Conservation (phyloP, 2,329 filamentous ascomycete species). For the Trichoderma harzianum region DNA sequence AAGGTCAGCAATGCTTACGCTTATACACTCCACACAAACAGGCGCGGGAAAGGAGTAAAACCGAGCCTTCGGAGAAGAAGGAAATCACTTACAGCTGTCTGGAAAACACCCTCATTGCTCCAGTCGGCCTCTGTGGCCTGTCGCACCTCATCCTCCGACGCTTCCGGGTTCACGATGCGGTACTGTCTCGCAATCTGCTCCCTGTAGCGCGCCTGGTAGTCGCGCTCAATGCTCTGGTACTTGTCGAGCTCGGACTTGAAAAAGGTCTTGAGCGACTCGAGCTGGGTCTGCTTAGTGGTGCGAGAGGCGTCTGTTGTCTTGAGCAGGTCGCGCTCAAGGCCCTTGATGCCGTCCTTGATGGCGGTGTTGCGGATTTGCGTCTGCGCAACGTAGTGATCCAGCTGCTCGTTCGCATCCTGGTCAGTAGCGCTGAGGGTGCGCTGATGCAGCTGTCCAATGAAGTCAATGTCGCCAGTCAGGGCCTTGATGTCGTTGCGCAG, state of each 20-base stretch:
- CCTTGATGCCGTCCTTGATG: slow-evolving; percentile 77
- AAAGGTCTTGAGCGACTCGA: slow-evolving; percentile 65
- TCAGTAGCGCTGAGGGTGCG: slow-evolving; percentile 67
- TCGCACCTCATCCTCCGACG: slow-evolving; percentile 67
- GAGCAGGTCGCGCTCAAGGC: slow-evolving; percentile 66
- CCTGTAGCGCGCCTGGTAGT: slow-evolving; percentile 67
- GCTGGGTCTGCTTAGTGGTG: slow-evolving; percentile 66
- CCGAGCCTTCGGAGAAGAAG: neutral
- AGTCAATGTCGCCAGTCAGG: slow-evolving; percentile 63
- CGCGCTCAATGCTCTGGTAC: slow-evolving; percentile 68
- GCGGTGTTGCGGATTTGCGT: slow-evolving; percentile 70
- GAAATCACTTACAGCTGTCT: slow-evolving; percentile 64
- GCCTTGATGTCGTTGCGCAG: slow-evolving; percentile 65
- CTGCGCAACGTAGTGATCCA: slow-evolving; percentile 65
- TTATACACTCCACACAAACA: neutral
- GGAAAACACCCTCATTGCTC: slow-evolving; percentile 77
- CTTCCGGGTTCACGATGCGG: slow-evolving; percentile 76
- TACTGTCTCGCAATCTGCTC: slow-evolving; percentile 80
- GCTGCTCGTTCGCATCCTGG: slow-evolving; percentile 49
- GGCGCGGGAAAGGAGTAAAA: neutral
- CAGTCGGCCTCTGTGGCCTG: slow-evolving; percentile 68
- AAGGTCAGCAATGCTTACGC: slow-evolving; percentile 8
- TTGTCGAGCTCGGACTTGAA: slow-evolving; percentile 70
- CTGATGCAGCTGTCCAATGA: slow-evolving; percentile 68
- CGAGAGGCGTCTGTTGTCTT: slow-evolving; percentile 60